These are phyloP conservation scores for Tetracentron sinense DNA, from an alignment of 164 flowering plant genomes.

Conservation along the genomic window DNA sequence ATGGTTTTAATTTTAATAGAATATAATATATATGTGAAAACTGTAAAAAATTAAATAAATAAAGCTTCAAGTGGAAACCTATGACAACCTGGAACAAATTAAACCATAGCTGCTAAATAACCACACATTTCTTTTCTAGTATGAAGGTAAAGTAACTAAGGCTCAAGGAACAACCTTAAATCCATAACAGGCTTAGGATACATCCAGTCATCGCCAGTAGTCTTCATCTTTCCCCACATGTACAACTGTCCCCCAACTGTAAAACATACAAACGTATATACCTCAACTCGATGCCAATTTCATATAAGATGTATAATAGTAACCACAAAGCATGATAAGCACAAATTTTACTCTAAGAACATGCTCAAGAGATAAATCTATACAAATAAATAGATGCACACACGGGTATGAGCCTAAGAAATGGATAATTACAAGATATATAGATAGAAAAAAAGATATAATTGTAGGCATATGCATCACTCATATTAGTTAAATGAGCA, in stretches of 20 bases:
- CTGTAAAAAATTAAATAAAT: not conserved
- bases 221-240: conserved; percentile 98
- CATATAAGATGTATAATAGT: not conserved
- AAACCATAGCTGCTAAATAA: not conserved
- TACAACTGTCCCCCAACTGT: conserved; percentile 96
- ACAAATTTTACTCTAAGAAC: too few species aligned
- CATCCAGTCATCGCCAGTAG: conserved; percentile 95
- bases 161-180: conserved; percentile 56
- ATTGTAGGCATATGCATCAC: too few species aligned
- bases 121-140: too few species aligned
- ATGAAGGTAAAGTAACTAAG: not conserved
- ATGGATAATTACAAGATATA: too few species aligned
- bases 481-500: too few species aligned
- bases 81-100: not conserved
- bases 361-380: too few species aligned
- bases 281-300: not conserved
- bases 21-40: too few species aligned
- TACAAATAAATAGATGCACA: too few species aligned
- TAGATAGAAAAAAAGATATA: too few species aligned
- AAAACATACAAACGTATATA: conserved; percentile 7
- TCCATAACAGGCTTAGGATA: conserved; percentile 98
- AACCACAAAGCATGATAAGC: not conserved
- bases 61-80: too few species aligned
- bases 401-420: too few species aligned
- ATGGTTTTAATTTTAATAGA: too few species aligned